Percentiles rank a stretch among this genome's conserved stretches.
These are phyloP conservation scores for Phytophthora sojae DNA, from an alignment of 352 stramenopile genomes.

Conservation along the genomic window DNA sequence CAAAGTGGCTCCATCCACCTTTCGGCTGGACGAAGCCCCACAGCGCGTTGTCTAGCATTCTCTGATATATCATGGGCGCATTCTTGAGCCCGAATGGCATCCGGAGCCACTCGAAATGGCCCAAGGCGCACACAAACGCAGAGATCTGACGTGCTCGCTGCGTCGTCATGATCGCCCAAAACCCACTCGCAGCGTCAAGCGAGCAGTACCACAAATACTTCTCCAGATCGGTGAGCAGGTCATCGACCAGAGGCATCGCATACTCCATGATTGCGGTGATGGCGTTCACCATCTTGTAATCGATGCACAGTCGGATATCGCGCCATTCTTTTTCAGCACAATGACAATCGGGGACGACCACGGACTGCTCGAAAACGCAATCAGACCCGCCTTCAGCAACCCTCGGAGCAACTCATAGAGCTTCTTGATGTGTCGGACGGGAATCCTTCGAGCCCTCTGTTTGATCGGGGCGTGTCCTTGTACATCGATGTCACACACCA, in stretches of 20 bases:
- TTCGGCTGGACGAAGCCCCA: not conserved
- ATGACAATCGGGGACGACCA: not conserved
- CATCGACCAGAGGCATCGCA: slow-evolving; percentile 1
- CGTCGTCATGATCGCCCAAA: not conserved
- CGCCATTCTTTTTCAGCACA: not conserved
- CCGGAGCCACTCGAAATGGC: not conserved
- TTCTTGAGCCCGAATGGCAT: not conserved
- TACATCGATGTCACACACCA: not conserved
- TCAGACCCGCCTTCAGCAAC: not conserved
- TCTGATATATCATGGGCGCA: not conserved
- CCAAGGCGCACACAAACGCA: not conserved
- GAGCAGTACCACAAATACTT: not conserved
- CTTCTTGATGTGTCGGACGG: not conserved
- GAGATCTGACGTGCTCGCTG: not conserved
- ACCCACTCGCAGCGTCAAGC: not conserved
- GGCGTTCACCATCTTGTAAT: not conserved
- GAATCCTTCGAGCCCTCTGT: not conserved
- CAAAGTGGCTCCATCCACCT: not conserved
- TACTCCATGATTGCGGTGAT: not conserved
- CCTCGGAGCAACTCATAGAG: not conserved
- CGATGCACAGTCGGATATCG: not conserved
- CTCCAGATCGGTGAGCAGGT: not conserved
- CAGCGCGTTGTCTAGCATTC: not conserved
- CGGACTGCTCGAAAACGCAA: not conserved
- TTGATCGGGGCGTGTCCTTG: not conserved